Percentiles rank a stretch among this genome's conserved stretches.
phyloP scores from a whole-genome alignment of 2,329 filamentous ascomycete species.

The Penicillium sp. region DNA sequence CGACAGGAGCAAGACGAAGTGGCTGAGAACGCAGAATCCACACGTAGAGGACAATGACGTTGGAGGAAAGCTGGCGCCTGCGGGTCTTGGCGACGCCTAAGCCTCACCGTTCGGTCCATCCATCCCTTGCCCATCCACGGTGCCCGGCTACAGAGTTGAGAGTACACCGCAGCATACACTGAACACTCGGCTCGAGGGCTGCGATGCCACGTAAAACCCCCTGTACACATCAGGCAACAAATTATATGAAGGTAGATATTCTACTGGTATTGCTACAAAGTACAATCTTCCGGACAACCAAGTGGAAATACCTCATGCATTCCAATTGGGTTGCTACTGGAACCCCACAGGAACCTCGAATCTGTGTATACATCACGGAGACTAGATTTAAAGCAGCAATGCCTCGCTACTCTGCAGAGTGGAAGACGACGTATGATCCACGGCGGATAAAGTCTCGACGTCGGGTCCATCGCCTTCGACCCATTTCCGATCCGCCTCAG shows the following conservation, averaged over 20 bases:
- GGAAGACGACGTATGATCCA: slow-evolving; percentile 12
- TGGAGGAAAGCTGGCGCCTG: slow-evolving; percentile 41
- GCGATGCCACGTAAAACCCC: slow-evolving; percentile 1
- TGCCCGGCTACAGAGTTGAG: background rate
- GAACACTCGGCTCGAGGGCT: background rate
- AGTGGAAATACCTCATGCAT: background rate
- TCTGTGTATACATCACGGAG: slow-evolving; percentile 6
- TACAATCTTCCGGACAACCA: background rate
- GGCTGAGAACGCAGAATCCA: slow-evolving; percentile 5
- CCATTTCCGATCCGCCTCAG: background rate
- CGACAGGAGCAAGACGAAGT: slow-evolving; percentile 5
- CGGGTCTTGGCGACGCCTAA: slow-evolving; percentile 37
- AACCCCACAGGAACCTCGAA: background rate
- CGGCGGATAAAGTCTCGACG: slow-evolving; percentile 3
- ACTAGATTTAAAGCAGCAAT: slow-evolving; percentile 6
- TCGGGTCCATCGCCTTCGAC: slow-evolving; percentile 8
- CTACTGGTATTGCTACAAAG: background rate
- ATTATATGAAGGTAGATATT: background rate
- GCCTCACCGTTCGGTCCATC: slow-evolving; percentile 12
- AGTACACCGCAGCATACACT: background rate
- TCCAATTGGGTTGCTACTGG: background rate
- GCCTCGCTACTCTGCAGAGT: background rate
- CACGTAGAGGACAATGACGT: slow-evolving; percentile 37
- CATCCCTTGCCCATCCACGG: slow-evolving; percentile 11
- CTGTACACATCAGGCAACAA: slow-evolving; percentile 5